Evolutionary conservation across 352 stramenopile species (phyloP), one percentile per base, ranked within the genome.

Genomic region (Stramenopiles sp.): DNA sequence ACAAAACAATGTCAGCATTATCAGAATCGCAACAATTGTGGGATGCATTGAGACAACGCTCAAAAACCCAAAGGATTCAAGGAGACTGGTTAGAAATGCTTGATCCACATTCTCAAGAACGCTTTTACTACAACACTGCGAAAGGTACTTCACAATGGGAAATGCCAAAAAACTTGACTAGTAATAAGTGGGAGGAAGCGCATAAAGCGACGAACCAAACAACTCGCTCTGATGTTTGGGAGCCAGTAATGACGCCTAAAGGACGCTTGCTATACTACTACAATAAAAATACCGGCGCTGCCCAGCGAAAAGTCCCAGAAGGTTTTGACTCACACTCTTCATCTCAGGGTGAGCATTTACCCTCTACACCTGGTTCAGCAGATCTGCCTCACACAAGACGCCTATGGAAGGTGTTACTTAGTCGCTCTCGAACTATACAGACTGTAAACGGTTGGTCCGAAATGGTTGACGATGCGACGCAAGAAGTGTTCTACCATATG

Each of bases 31-130:
- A 78, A 78, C 71, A 78, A 33, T 33, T 78, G 30, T 78, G 71
- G 71, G 71, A 78, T 33, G 30, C 71, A 33, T 78, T 78, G 22
- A 31, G 71, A 14, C 30, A 31, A 14, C 71, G 71, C 4, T 78
- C 71, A 33, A 78, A 78, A 78, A 78, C 71, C 4, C 31, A 31
- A 33, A 4, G 71, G 4, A 78, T 78, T 14, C 71, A 78, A 33
- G 71, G 71, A 31, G 71, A 78, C 22, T 78, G 71, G 71, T 78
- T 78, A 33, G 71, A 78, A 78, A 78, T 78, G 71, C 30, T 78
- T 33, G 71, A 78, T 78, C 71, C 71, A 8, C 71, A 78, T 33
- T 78, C 71, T 14, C 71, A 78, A 78, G 71, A 78, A 14, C 30
- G 71, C 1, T 78, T 78, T 78, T 78, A 78, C 31, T 78, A 78